Evolutionary conservation across 164 flowering plant genomes (phyloP), one percentile per base, ranked within the genome.

Genomic region (Vitis rotundifolia): DNA sequence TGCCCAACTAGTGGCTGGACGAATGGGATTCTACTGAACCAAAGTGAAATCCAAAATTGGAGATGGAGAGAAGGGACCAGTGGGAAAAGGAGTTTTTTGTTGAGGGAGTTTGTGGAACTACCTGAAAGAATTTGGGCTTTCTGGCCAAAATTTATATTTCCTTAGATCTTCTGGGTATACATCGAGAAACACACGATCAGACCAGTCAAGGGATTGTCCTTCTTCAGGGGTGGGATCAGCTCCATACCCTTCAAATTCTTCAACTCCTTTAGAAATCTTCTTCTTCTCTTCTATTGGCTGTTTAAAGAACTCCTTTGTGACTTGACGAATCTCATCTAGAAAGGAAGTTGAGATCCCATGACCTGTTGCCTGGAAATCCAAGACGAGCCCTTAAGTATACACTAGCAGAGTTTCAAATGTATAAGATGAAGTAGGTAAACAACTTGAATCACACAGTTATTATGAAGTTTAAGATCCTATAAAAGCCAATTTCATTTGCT

Each of bases 191-290:
- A 80, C 15, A 26, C 85, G 78, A 61, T 84, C 87, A 8, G 74
- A 69, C 87, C 87, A 84, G 72, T 84, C 77, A 8, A 79, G 80
- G 8, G 58, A n/a, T 49, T 79, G 81, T 2, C 76, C 81, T 55
- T 72, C 67, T 56, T n/a, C 76, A 1, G 79, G 79, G 16, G 66
- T 67, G 18, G 77, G 77, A 55, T 79, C 84, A 64, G 63, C 76
- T 11, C 87, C 87, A 65, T 83, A 83, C 0, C 84, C 87, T 77
- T 83, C 75, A 53, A 79, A 63, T 2, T 73, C 80, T 9, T 9
- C 63, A 26, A 69, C 73, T 57, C 61, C 59, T 70, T 71, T 78
- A 16, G 73, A 49, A 9, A 66, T 26, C 56, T 78, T 80, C 31
- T 63, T 50, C 71, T 80, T 82, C 59, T 75, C 86, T 57, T 77